Evolutionary conservation across 2,329 filamentous ascomycete genomes (phyloP), one percentile per base, ranked within the genome.

Genomic region (Pezicula carpinea): DNA sequence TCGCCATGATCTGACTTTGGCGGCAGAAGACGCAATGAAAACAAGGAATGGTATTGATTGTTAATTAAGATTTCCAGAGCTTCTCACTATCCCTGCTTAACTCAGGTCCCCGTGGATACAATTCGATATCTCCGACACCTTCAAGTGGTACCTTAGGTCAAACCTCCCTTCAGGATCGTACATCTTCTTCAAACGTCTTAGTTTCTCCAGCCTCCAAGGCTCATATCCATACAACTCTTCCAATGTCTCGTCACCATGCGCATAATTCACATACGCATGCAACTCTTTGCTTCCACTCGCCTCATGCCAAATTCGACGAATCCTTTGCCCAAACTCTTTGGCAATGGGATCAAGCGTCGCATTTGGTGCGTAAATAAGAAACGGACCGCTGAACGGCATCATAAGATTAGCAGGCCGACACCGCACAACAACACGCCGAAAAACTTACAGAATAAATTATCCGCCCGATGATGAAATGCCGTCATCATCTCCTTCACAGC

Each of bases 261-360:
- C 74, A 51, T 77, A 79, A 58, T 79, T 79, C 39, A 76, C 64
- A 44, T 78, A 76, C 0, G 65, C 58, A 45, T 68, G 62, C 42
- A 66, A 26, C 26, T 65, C 53, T 2, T 56, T 43, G n/a, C 58
- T 48, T 2, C 65, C 69, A 36, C 54, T 66, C 0, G 59, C 63
- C 8, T 57, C 49, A 35, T 61, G 56, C 7, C 73, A 54, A 4
- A 69, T 63, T 5, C 66, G 41, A 4, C 70, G 64, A 4, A 71
- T 49, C 46, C 56, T 41, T 23, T 69, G 62, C 5, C 70, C 70
- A 10, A 71, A 53, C 15, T 53, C 47, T 6, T 51, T 51, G 2
- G 69, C 69, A 39, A 59, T 46, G 7, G 46, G 34, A 34, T 72
- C 66, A 2, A 65, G 59, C 15, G 53, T 63, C 0, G 55, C 60